Evolutionary conservation across 2,329 filamentous ascomycete genomes (phyloP), one percentile per base, ranked within the genome.

Genomic region (Pyrenochaeta sp.): DNA sequence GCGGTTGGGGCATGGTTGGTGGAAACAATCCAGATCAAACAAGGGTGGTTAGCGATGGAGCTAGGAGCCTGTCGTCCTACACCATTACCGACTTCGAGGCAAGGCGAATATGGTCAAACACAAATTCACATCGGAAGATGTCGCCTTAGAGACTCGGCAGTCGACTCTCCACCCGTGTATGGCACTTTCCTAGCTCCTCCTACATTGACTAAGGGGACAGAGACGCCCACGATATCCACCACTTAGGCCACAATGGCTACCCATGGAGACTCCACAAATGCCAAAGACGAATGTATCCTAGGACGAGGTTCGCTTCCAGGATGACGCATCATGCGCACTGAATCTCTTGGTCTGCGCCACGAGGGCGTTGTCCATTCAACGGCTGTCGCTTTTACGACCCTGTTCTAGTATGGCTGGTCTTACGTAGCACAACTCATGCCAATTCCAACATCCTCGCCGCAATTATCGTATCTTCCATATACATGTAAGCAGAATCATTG

Each of bases 1-100:
- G 44, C 27, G 39, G 35, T 32, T 35, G 20, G 17, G 35, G 43
- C 27, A 28, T 51, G 29, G 34, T 41, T 44, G 44, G 40, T 41
- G 48, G 40, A 44, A 34, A 27, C 14, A 18, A 35, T 35, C 31
- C 37, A 50, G 23, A 19, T 26, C 28, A 15, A 7, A n/a, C 2
- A 6, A 28, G 32, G 35, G 36, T 34, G 34, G 23, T 20, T 35
- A 44, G 44, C 38, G 31, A 15, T 23, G 19, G 15, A 9, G 7
- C 31, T 21, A 34, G 22, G 11, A 22, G 31, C 31, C 21, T 21
- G 22, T 11, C 18, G 19, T n/a, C n/a, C n/a, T n/a, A n/a, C n/a
- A n/a, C n/a, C n/a, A n/a, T n/a, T n/a, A n/a, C n/a, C n/a, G n/a
- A n/a, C n/a, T n/a, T n/a, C n/a, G n/a, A n/a, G n/a, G n/a, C n/a